These are phyloP conservation scores for Saksenaea oblongispora DNA, from an alignment of 371 early-diverging fungal species.

Conservation along the genomic window DNA sequence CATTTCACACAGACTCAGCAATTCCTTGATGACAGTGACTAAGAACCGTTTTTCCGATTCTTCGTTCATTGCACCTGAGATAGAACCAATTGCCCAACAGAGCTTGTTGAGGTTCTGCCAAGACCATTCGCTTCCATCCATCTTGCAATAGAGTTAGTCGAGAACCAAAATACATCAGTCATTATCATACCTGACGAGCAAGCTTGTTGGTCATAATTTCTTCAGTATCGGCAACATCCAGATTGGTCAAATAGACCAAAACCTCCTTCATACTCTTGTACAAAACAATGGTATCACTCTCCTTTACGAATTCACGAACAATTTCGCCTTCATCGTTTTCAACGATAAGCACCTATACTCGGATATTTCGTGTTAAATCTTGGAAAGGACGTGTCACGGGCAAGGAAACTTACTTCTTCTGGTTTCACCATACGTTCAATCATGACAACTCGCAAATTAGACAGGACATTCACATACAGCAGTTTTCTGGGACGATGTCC, in stretches of 20 bases:
- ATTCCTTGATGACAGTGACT: constrained; percentile 96
- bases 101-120: constrained; percentile 97
- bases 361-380: not conserved
- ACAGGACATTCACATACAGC: constrained; percentile 80
- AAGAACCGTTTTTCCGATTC: constrained; percentile 98
- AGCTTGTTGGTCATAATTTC: constrained; percentile 93
- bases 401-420: constrained; percentile 76
- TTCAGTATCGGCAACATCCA: constrained; percentile 93
- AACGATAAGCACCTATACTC: constrained; percentile 86
- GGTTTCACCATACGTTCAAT: constrained; percentile 97
- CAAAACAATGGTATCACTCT: constrained; percentile 97
- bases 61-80: constrained; percentile 96
- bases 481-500: constrained; percentile 50
- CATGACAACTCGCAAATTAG: constrained; percentile 87
- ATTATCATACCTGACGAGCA: constrained; percentile 69
- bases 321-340: constrained; percentile 99
- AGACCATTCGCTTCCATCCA: constrained; percentile 94
- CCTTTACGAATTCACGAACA: constrained; percentile 97
- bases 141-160: constrained; percentile 36
- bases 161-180: not conserved
- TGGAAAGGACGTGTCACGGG: not conserved
- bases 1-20: constrained; percentile 92
- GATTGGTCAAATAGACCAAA: constrained; percentile 95
- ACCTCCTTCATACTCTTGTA: constrained; percentile 99
- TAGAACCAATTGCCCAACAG: constrained; percentile 99